These are phyloP conservation scores for Chrysoporthe deuterocubensis DNA, from an alignment of 2,329 filamentous ascomycete genomes.

Conservation along the genomic window DNA sequence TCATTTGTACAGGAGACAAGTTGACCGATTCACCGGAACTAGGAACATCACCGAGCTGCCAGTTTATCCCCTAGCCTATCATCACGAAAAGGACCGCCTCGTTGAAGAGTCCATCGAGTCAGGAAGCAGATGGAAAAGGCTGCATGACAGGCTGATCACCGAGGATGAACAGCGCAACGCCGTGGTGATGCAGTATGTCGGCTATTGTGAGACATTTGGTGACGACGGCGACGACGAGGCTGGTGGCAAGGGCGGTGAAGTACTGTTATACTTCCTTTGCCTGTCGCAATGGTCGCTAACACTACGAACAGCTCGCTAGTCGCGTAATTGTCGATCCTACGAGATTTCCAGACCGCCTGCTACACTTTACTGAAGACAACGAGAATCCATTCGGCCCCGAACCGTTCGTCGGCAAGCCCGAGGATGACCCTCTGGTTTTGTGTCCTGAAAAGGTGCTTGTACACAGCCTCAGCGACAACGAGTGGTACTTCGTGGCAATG, in stretches of 20 bases:
- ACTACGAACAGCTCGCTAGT: background rate
- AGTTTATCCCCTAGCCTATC: background rate
- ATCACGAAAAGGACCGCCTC: background rate
- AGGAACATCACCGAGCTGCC: constrained; percentile 9
- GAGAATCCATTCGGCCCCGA: background rate
- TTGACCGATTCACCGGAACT: background rate
- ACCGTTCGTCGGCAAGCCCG: background rate
- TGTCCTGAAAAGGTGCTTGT: constrained; percentile 6
- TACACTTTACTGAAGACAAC: constrained; percentile 2
- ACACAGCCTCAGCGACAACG: constrained; percentile 10
- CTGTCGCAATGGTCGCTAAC: background rate
- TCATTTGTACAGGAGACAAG: constrained; percentile 1
- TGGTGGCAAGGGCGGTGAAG: constrained; percentile 6
- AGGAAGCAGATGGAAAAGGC: background rate
- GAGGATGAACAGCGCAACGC: background rate
- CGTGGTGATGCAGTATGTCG: constrained; percentile 9
- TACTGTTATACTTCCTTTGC: background rate
- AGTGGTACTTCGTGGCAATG: constrained; percentile 13
- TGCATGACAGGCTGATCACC: background rate
- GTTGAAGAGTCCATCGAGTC: background rate
- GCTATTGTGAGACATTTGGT: constrained; percentile 13
- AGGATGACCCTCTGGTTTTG: background rate
- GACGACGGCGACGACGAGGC: background rate
- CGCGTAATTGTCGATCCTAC: constrained; percentile 11
- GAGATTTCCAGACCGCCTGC: background rate